Evolutionary conservation across 345 rosid species (phyloP), one percentile per base, ranked within the genome.

Genomic region (Gossypioides kirkii): DNA sequence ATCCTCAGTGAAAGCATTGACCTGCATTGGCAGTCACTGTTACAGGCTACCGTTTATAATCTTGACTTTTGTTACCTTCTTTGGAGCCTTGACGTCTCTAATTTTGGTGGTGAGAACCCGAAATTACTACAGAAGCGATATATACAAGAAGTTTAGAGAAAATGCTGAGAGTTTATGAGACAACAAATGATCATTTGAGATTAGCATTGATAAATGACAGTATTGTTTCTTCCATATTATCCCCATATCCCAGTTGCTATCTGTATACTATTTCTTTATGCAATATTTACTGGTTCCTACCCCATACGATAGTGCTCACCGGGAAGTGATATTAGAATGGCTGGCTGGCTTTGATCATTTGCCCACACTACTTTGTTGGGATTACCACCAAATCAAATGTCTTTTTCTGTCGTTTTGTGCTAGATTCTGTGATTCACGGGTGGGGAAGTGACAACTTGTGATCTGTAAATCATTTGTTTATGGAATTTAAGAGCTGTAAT

Each of bases 121-220:
- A 61, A 79, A 85, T 70, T 91, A 91, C 73, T 93, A 91, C 79
- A 87, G 12, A 69, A 81, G 97, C 26, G 98, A 93, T 73, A 88
- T 91, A 5, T 93, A 93, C 81, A 89, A 58, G 77, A 91, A 87
- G 83, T 93, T 86, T 50, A 88, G 94, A 78, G 89, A 85, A 17
- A 60, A 58, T 61, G 46, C 46, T 1, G 85, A 78, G 68, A 71
- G 64, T 7, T 28, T 69, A 47, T 49, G 72, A 69, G 58, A 4
- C 23, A 32, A 32, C 11, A 23, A 49, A 3, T 46, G 14, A 17
- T 16, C 23, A 8, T 46, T 66, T 47, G 70, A 22, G 52, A 3
- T 47, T 47, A 13, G 52, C 14, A 47, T 47, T 47, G 52, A 47
- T 0, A 47, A 47, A 32, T 32, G 13, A 47, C 4, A 47, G 4